Percentiles rank a stretch among this genome's conserved stretches.
phyloP scores from a whole-genome alignment of 164 flowering plant genomes.

The Umbilicus rupestris region DNA sequence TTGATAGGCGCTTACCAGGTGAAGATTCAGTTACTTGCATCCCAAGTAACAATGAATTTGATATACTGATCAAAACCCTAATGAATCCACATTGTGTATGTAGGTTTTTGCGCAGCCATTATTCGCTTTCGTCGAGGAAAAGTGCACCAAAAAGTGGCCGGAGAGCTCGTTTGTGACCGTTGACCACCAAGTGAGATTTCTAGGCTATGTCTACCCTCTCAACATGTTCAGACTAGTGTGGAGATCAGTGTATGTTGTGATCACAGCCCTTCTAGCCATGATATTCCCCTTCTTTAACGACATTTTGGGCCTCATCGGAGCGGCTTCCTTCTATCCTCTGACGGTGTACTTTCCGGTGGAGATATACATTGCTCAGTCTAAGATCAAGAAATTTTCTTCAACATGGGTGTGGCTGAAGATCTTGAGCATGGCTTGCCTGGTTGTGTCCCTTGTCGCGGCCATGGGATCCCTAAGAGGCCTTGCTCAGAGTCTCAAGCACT shows the following conservation, averaged over 20 bases:
- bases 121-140: slow-evolving; percentile 16
- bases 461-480: slow-evolving; percentile 43
- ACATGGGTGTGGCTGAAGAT: slow-evolving; percentile 34
- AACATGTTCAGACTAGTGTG: slow-evolving; percentile 25
- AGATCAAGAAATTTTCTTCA: slow-evolving; percentile 15
- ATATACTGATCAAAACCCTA: too few species aligned
- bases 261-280: slow-evolving; percentile 33
- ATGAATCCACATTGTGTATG: not conserved
- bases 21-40: not conserved
- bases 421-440: slow-evolving; percentile 27
- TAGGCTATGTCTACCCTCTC: slow-evolving; percentile 19
- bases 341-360: slow-evolving; percentile 46
- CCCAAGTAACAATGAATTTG: not conserved
- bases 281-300: slow-evolving; percentile 54
- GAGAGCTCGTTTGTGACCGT: slow-evolving; percentile 14
- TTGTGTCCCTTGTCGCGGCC: slow-evolving; percentile 34
- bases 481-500: slow-evolving; percentile 14
- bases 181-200: slow-evolving; percentile 14
- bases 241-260: slow-evolving; percentile 32
- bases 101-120: slow-evolving; percentile 43
- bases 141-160: slow-evolving; percentile 16
- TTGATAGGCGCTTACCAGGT: slow-evolving; percentile 57
- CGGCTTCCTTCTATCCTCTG: slow-evolving; percentile 43
- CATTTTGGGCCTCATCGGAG: slow-evolving; percentile 41
- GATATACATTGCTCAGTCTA: slow-evolving; percentile 35